Base-by-base conservation (phyloP, 2,329 filamentous ascomycete genomes). In the Penicillium sp. region DNA sequence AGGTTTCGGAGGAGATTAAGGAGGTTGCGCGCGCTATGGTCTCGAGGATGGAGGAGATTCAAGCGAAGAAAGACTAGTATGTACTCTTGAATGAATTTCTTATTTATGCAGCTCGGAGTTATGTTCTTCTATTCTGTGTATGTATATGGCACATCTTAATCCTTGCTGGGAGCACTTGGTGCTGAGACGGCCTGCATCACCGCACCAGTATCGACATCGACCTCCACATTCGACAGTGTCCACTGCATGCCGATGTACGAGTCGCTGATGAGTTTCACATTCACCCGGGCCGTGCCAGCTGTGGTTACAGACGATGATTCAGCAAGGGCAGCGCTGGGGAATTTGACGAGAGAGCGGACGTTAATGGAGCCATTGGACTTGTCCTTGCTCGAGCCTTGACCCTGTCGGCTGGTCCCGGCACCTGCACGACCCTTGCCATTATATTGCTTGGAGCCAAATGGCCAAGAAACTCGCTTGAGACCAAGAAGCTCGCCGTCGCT, bases 391-490 rank as follows among this genome's bases (percentile, higher is more conserved):
- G 44, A 39, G 2, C 42, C 42, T n/a, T 23, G 45, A 24, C 9
- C 55, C 48, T 51, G 53, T 3, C 56, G 60, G 28, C 59, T 62
- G 5, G 62, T 55, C 9, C 60, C 54, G 31, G 47, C 50, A 23
- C 51, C 52, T 6, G 43, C 29, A 52, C 52, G 56, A 6, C 56
- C 61, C 24, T 51, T 54, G 5, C 55, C 36, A 18, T 55, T 54
- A n/a, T 64, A 66, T 21, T 63, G 60, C 24, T 61, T 67, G 24
- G 67, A 64, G 13, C 60, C 58, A 5, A 75, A 67, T 2, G 77
- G 76, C 92, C 94, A 97, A 1, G 87, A 87, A 0, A 94, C 84
- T 26, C 94, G 81, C 81, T 96, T 97, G 59, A 99, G 79, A 2
- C 89, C 93, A 3, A 96, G 74, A 34, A 97, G 81, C 63, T 97